These are phyloP conservation scores for Candida methanosorbosa DNA, from an alignment of 805 yeast species.

Conservation along the genomic window DNA sequence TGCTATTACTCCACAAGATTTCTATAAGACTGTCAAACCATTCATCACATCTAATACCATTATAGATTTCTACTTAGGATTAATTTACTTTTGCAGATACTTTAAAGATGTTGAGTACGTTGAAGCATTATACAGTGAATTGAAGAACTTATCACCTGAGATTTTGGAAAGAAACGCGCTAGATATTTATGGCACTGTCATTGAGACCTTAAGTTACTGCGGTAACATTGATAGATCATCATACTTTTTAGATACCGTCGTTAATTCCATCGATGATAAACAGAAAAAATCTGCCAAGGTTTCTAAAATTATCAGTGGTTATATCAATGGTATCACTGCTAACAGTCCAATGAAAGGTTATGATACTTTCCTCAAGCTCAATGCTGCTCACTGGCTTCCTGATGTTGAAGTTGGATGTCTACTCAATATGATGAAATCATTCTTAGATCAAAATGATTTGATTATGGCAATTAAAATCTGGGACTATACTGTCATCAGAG, in stretches of 20 bases:
- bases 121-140: conserved; percentile 26
- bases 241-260: conserved; percentile 45
- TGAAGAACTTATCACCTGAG: conserved; percentile 3
- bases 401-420: conserved; percentile 20
- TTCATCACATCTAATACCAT: conserved; percentile 5
- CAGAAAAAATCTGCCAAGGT: conserved; percentile 5
- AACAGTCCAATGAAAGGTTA: conserved; percentile 17
- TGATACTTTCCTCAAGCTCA: conserved; percentile 17
- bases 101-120: conserved; percentile 30
- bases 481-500: conserved; percentile 21
- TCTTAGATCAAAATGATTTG: conserved; percentile 14
- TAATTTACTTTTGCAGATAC: conserved; percentile 30
- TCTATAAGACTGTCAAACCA: conserved; percentile 9
- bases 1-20: conserved; percentile 8
- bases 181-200: conserved; percentile 39
- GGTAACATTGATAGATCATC: conserved; percentile 44
- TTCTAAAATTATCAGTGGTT: conserved; percentile 17
- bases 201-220: conserved; percentile 44
- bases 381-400: conserved; percentile 24
- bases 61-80: conserved; percentile 26
- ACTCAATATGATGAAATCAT: conserved; percentile 15
- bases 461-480: conserved; percentile 19
- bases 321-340: conserved; percentile 18
- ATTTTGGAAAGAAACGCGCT: conserved; percentile 26
- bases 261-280: conserved; percentile 19